These are phyloP conservation scores for Diplodia mutila DNA, from an alignment of 2,329 filamentous ascomycete species.

Conservation along the genomic window DNA sequence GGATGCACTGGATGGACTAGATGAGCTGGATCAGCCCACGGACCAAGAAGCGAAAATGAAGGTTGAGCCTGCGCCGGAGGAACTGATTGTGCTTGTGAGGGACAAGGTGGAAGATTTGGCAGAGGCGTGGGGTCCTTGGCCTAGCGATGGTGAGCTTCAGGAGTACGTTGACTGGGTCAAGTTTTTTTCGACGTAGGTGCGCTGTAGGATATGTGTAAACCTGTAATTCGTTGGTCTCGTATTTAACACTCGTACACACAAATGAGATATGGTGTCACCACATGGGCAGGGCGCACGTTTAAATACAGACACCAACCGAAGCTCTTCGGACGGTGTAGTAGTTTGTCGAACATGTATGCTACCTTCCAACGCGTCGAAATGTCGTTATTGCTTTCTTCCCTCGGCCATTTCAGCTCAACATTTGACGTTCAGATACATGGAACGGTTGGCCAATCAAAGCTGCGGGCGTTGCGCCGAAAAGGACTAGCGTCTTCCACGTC, in stretches of 20 bases:
- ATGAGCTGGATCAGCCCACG: not conserved
- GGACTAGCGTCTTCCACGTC: not conserved
- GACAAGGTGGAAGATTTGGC: conserved; percentile 41
- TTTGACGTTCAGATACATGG: not conserved
- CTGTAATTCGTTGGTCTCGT: not conserved
- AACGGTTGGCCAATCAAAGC: not conserved
- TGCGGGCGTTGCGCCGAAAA: not conserved
- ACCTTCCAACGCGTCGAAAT: no score
- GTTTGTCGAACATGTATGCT: no score
- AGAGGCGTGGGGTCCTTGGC: conserved; percentile 49
- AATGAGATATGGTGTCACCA: no score
- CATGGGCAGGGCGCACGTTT: no score
- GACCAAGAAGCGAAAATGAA: not conserved
- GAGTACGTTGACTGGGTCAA: conserved; percentile 31
- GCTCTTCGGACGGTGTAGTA: no score
- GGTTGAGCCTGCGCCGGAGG: conserved; percentile 31
- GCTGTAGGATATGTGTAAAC: not conserved
- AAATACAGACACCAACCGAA: no score
- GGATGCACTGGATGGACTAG: not conserved
- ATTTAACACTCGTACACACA: no score
- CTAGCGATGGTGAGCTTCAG: conserved; percentile 46
- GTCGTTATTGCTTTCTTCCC: no score
- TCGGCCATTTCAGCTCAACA: not conserved
- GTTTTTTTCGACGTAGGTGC: no score
- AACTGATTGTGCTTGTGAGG: conserved; percentile 39